Base-by-base conservation (phyloP, 2,329 filamentous ascomycete genomes). In the Colletotrichum sublineola region DNA sequence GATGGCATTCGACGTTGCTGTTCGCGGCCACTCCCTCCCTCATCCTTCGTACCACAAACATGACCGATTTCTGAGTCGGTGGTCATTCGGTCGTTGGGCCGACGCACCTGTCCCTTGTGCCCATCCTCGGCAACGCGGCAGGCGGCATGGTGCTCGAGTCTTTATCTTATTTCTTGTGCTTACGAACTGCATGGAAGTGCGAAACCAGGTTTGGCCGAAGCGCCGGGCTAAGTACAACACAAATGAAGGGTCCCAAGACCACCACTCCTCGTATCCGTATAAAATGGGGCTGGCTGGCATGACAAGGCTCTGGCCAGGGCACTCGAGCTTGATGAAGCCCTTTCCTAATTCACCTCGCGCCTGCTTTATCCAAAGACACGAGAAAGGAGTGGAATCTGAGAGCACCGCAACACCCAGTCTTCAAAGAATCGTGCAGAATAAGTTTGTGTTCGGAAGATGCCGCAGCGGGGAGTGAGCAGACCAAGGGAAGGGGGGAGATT, bases 241-340 rank as follows among this genome's bases (percentile, higher is more conserved):
- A 60, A 68, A 61, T 61, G 69, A 72, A 72, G 69, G 60, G 44
- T 55, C 48, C 55, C 66, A 44, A 55, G 62, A 55, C 60, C n/a
- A 65, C 20, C 48, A 12, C n/a, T 48, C 44, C 66, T 72, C 69
- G 69, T 72, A 72, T 72, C 69, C 66, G 69, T 64, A 69, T 69
- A 64, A 69, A 60, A 69, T 12, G 69, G 69, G 69, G 69, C 69
- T 69, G 20, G 46, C 46, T 48, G n/a, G 46, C 46, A 48, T 48
- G 66, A 50, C 69, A 56, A 44, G 68, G 68, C 63, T 56, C 8
- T 3, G 29, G 29, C 53, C 33, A 57, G 55, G 55, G 55, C 33
- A 40, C 36, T 57, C 20, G 20, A n/a, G 53, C 31, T 38, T 56
- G 31, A 40, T 53, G 31, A 48, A 48, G 52, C 40, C 38, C 12